Evolutionary conservation across 495 filamentous ascomycete species (phyloP).

Genomic region (Podospora fimiseda): DNA sequence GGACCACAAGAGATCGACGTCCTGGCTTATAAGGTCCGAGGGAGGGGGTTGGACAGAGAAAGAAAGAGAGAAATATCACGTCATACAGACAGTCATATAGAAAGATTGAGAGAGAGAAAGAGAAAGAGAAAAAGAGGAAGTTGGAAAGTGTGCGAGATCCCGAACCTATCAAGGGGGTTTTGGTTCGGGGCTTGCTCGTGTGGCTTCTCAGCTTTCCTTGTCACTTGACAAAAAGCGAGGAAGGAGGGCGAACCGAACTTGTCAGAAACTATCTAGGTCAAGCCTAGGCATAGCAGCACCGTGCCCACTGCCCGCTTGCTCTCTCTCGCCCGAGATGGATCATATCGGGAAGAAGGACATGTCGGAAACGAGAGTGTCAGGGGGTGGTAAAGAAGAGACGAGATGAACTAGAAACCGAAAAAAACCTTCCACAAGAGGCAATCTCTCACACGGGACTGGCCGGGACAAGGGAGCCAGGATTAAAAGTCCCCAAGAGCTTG

Average conservation of each 20-base stretch:
- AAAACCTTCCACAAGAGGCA: slow-evolving; percentile 32
- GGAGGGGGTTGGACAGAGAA: no score
- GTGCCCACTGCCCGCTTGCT: not conserved
- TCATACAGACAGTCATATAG: slow-evolving; percentile 16
- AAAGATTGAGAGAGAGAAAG: slow-evolving; percentile 16
- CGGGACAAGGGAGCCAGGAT: no score
- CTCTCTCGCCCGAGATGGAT: no score
- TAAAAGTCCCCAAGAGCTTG: no score
- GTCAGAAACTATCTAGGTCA: slow-evolving; percentile 4
- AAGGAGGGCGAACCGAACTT: slow-evolving; percentile 20
- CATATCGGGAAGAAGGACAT: slow-evolving; percentile 20
- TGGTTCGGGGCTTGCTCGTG: slow-evolving; percentile 18
- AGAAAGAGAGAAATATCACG: slow-evolving; percentile 22
- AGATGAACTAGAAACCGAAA: slow-evolving; percentile 23
- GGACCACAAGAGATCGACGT: not conserved
- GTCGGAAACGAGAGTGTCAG: slow-evolving; percentile 28
- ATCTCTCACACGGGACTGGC: slow-evolving; percentile 26
- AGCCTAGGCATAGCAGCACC: slow-evolving; percentile 17
- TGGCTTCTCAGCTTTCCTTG: slow-evolving; percentile 21
- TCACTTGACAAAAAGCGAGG: slow-evolving; percentile 29
- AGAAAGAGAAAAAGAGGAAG: slow-evolving; percentile 30
- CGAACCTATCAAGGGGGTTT: slow-evolving; percentile 14
- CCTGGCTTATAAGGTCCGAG: not conserved
- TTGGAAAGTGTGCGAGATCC: slow-evolving; percentile 12
- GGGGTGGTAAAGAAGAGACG: slow-evolving; percentile 21